Conservation (phyloP, 768 basidiomycete genomes). For the Termitomyces eurrhizus region DNA sequence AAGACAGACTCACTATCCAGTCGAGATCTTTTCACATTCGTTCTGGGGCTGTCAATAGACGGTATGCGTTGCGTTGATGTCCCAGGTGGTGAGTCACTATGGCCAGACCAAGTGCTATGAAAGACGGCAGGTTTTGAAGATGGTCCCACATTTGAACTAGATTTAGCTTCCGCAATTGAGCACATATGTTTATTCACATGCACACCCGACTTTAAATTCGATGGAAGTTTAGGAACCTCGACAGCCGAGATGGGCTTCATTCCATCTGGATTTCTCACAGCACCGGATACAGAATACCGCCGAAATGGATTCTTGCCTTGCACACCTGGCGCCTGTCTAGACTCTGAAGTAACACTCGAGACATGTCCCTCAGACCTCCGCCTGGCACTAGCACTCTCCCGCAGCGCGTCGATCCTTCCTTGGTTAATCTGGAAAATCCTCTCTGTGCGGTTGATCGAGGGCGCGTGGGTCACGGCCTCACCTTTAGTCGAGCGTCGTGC, state of each 20-base stretch:
- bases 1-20: background rate
- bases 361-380: constrained; percentile 2
- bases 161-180: background rate
- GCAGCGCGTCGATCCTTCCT: constrained; percentile 11
- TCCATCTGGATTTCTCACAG: constrained; percentile 2
- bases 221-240: constrained; percentile 22
- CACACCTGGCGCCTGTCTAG: background rate
- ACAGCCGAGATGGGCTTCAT: constrained; percentile 24
- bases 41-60: background rate
- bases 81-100: background rate
- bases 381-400: constrained; percentile 10
- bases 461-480: background rate
- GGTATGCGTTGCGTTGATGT: background rate
- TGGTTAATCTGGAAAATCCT: constrained; percentile 11
- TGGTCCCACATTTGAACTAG: background rate
- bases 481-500: background rate
- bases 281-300: constrained; percentile 9
- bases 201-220: constrained; percentile 5
- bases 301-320: constrained; percentile 18
- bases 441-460: constrained; percentile 11
- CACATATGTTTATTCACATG: background rate
- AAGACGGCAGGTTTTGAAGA: background rate
- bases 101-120: constrained; percentile 8
- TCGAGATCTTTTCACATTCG: constrained; percentile 4
- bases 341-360: background rate